Evolutionary conservation across 1,284 basidiomycete species (phyloP).

Genomic region (Sporisorium exsertum): DNA sequence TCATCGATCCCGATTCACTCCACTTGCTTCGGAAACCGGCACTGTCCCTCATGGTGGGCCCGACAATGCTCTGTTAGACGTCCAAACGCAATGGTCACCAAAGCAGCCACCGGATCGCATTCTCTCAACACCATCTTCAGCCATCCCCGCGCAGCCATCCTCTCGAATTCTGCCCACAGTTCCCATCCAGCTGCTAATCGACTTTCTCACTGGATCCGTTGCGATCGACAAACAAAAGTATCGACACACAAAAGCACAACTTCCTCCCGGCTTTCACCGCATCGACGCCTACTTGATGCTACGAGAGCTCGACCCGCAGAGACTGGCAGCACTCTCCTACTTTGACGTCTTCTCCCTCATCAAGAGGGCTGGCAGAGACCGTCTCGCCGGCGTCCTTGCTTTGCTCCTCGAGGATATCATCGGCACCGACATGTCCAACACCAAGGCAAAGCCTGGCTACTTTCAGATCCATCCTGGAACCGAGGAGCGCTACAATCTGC

Average conservation of each 20-base stretch:
- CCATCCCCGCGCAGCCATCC: background rate
- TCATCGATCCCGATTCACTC: background rate
- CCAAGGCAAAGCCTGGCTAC: slow-evolving; percentile 21
- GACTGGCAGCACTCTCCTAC: slow-evolving; percentile 24
- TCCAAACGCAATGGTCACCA: background rate
- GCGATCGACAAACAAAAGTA: background rate
- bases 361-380: slow-evolving; percentile 9
- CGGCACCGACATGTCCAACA: slow-evolving; percentile 15
- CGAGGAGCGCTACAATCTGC: slow-evolving; percentile 33
- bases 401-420: slow-evolving; percentile 40
- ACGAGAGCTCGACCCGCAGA: slow-evolving; percentile 26
- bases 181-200: slow-evolving; percentile 12
- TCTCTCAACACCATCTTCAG: background rate
- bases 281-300: slow-evolving; percentile 42
- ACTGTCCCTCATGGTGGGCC: background rate
- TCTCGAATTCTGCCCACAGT: slow-evolving; percentile 5
- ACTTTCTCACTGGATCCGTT: slow-evolving; percentile 27
- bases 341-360: slow-evolving; percentile 29
- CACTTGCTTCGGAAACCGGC: background rate
- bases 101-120: slow-evolving; percentile 9
- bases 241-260: slow-evolving; percentile 12
- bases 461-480: slow-evolving; percentile 41
- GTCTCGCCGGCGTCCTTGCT: slow-evolving; percentile 27
- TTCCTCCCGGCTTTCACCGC: slow-evolving; percentile 17
- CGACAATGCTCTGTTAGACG: no score